A percentile compares a stretch with the other conserved stretches of the same genome.
Evolutionary conservation across 1,284 basidiomycete genomes (phyloP).

Genomic region (Heterobasidion annosum): DNA sequence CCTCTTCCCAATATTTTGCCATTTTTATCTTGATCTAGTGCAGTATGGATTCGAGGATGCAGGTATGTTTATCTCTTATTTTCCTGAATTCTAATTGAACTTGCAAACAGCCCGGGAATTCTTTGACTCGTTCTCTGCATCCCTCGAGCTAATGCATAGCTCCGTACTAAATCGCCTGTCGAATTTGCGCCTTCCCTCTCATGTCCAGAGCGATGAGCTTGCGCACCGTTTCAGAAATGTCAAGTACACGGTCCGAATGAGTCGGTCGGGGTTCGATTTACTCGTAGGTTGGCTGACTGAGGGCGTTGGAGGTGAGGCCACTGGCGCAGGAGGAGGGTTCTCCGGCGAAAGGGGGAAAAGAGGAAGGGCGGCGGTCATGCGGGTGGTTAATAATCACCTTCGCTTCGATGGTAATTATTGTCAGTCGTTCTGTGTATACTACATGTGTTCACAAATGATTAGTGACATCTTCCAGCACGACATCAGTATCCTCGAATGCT

Average conservation of each 20-base stretch:
- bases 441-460: slow-evolving; percentile 16
- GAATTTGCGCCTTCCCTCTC: slow-evolving; percentile 75
- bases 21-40: slow-evolving; percentile 94
- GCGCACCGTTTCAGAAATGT: slow-evolving; percentile 86
- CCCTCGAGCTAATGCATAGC: slow-evolving; percentile 65
- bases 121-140: slow-evolving; percentile 62
- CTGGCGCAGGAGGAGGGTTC: slow-evolving; percentile 77
- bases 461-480: slow-evolving; percentile 68
- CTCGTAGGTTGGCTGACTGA: slow-evolving; percentile 95
- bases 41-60: slow-evolving; percentile 86
- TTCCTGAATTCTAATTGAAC: not conserved
- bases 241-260: slow-evolving; percentile 88
- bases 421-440: slow-evolving; percentile 3
- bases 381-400: slow-evolving; percentile 90
- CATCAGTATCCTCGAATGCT: slow-evolving; percentile 48
- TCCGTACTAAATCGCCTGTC: slow-evolving; percentile 75
- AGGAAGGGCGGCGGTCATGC: slow-evolving; percentile 79
- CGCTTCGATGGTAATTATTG: slow-evolving; percentile 75
- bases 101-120: slow-evolving; percentile 58
- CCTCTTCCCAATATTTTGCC: slow-evolving; percentile 92
- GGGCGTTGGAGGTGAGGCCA: slow-evolving; percentile 79
- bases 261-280: slow-evolving; percentile 85
- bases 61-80: slow-evolving; percentile 38
- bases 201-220: slow-evolving; percentile 78
- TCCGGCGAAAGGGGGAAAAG: slow-evolving; percentile 74